Base-by-base conservation (phyloP, 805 yeast species). In the Lipomyces sp. region DNA sequence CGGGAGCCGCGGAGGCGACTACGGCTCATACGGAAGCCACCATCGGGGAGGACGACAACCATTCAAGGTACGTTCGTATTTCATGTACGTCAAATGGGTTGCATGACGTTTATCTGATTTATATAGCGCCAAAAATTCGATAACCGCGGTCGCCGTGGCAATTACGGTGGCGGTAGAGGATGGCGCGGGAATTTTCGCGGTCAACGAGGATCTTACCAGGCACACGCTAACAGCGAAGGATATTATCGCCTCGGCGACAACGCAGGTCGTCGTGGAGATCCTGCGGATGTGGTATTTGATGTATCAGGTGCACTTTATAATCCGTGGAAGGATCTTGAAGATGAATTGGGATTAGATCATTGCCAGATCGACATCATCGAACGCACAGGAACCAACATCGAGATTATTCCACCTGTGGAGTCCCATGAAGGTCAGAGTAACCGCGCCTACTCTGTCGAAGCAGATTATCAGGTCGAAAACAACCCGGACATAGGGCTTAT, bases 301-400 rank as follows among this genome's bases (percentile, higher is more conserved):
- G 35, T 59, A 7, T 29, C 29, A 3, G 63, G 33, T 4, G 70
- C 68, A n/a, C 63, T 67, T 32, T 18, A 53, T 10, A 67, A 67
- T 39, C 71, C 71, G 10, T 67, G 71, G 71, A 6, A 15, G n/a
- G 57, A 29, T 32, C 64, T 67, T 4, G 71, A 67, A 34, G 57
- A 58, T n/a, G 57, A 33, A 29, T 56, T 66, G 24, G 66, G 60
- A 13, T 37, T 67, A 7, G 45, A 53, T 7, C 66, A 62, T 39
- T 32, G 42, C n/a, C 71, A 65, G 37, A 62, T 61, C 15, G 69
- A 65, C 48, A 24, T 53, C 13, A 59, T 66, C 29, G 60, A 53
- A 18, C 54, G 48, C 1, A 4, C 48, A 10, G 48, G 8, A 15
- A 15, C 48, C 7, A 42, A 6, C 10, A 42, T 42, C 4, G 18